phyloP scores from a whole-genome alignment of 352 stramenopile species.

The Discostella stelligera region DNA sequence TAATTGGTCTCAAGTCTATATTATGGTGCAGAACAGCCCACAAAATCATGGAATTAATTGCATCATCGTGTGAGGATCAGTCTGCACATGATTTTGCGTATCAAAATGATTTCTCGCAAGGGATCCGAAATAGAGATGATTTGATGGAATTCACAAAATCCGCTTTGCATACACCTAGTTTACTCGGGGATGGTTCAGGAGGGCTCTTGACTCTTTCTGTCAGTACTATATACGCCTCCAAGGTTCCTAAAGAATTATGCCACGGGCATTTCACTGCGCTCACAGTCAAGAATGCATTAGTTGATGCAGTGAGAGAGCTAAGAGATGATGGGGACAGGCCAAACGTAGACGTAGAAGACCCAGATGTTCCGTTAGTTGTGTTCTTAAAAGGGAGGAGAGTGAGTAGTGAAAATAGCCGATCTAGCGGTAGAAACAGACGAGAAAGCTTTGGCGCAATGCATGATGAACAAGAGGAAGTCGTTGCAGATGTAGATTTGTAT shows the following conservation, averaged over 20 bases:
- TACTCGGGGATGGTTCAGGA: slow-evolving; percentile 71
- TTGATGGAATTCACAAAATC: slow-evolving; percentile 67
- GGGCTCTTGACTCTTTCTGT: slow-evolving; percentile 69
- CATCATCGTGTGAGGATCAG: slow-evolving; percentile 23
- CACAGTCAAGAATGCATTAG: slow-evolving; percentile 85
- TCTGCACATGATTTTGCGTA: slow-evolving; percentile 1
- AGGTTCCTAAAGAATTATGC: slow-evolving; percentile 73
- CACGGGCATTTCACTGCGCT: slow-evolving; percentile 84
- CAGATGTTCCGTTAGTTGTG: slow-evolving; percentile 80
- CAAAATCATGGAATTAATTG: slow-evolving; percentile 74
- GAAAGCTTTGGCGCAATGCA: not conserved
- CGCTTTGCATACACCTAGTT: slow-evolving; percentile 57
- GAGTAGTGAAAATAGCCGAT: slow-evolving; percentile 3
- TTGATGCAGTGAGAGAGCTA: slow-evolving; percentile 77
- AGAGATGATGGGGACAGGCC: slow-evolving; percentile 64
- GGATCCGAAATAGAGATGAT: slow-evolving; percentile 56
- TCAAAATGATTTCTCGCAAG: slow-evolving; percentile 12
- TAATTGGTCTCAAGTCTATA: slow-evolving; percentile 61
- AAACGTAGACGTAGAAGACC: slow-evolving; percentile 77
- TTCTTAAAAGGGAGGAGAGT: slow-evolving; percentile 61
- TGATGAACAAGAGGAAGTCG: slow-evolving; percentile 17
- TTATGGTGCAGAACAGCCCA: slow-evolving; percentile 81
- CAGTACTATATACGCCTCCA: slow-evolving; percentile 37
- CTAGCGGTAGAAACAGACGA: not conserved
- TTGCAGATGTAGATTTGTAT: slow-evolving; percentile 78